These are phyloP conservation scores for Quercus wislizeni DNA, from an alignment of 306 rosid genomes.

Conservation along the genomic window DNA sequence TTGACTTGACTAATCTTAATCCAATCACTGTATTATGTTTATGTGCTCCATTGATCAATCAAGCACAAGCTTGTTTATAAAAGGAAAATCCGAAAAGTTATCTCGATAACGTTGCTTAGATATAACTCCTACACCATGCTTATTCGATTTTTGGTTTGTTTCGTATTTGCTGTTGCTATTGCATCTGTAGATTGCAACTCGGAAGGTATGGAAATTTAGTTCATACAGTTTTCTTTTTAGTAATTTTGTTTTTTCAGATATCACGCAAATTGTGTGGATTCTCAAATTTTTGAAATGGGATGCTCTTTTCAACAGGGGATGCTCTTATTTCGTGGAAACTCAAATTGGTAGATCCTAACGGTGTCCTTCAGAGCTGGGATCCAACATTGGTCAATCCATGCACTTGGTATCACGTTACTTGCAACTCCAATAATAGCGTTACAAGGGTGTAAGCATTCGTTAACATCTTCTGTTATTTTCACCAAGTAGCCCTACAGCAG, in stretches of 20 bases:
- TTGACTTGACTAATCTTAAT: too few relatives aligned
- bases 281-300: too few relatives aligned
- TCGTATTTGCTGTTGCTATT: slow-evolving; percentile 11
- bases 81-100: too few relatives aligned
- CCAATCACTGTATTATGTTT: too few relatives aligned
- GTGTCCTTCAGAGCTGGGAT: slow-evolving; percentile 36
- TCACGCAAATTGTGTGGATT: neutral
- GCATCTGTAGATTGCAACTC: slow-evolving; percentile 31
- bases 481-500: neutral
- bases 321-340: slow-evolving; percentile 22
- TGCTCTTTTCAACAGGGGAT: slow-evolving; percentile 14
- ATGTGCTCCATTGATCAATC: neutral
- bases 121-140: neutral
- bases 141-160: neutral
- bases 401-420: slow-evolving; percentile 31
- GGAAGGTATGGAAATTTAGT: slow-evolving; percentile 10
- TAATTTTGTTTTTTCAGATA: too few relatives aligned
- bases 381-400: slow-evolving; percentile 25
- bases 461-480: neutral
- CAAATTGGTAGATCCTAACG: slow-evolving; percentile 22
- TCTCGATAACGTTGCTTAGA: neutral
- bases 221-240: too few relatives aligned
- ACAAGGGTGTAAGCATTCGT: slow-evolving; percentile 26
- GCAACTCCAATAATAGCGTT: neutral
- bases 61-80: neutral